Evolutionary conservation across 352 stramenopile genomes (phyloP).

Genomic region (Pythium biforme): DNA sequence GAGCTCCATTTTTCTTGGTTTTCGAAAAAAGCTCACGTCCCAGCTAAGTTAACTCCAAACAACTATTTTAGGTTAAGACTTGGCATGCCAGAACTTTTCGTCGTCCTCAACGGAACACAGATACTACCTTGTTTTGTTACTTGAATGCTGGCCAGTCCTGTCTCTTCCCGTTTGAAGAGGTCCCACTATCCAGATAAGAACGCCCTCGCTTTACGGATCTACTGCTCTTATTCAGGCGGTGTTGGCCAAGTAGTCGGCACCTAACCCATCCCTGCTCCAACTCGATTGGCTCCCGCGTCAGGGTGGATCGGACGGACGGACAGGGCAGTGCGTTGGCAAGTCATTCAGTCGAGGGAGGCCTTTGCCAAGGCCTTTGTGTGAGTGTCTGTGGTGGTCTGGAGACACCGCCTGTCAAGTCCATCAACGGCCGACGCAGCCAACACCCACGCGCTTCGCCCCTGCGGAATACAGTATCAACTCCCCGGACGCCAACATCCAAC

Average conservation of each 20-base stretch:
- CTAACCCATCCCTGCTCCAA: background rate
- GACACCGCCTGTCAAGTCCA: constrained; percentile 16
- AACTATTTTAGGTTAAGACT: background rate
- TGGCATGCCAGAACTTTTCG: background rate
- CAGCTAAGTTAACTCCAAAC: constrained; percentile 8
- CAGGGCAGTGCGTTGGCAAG: background rate
- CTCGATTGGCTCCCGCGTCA: constrained; percentile 3
- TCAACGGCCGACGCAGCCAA: constrained; percentile 9
- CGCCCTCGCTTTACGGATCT: background rate
- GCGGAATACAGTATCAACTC: background rate
- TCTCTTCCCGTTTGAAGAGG: background rate
- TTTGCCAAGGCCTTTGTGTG: background rate
- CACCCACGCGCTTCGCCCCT: background rate
- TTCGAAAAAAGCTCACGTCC: constrained; percentile 13
- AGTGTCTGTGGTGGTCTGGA: constrained; percentile 9
- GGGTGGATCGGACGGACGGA: constrained; percentile 5
- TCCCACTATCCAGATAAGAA: background rate
- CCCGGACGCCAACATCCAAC: background rate
- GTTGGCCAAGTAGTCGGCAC: background rate
- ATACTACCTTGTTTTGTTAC: constrained; percentile 6
- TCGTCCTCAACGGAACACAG: background rate
- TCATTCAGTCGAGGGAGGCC: background rate
- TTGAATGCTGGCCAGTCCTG: background rate
- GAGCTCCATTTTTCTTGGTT: constrained; percentile 8
- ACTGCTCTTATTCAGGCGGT: background rate